Conservation (phyloP, 495 filamentous ascomycete species). For the Hapsidospora chrysogenum region DNA sequence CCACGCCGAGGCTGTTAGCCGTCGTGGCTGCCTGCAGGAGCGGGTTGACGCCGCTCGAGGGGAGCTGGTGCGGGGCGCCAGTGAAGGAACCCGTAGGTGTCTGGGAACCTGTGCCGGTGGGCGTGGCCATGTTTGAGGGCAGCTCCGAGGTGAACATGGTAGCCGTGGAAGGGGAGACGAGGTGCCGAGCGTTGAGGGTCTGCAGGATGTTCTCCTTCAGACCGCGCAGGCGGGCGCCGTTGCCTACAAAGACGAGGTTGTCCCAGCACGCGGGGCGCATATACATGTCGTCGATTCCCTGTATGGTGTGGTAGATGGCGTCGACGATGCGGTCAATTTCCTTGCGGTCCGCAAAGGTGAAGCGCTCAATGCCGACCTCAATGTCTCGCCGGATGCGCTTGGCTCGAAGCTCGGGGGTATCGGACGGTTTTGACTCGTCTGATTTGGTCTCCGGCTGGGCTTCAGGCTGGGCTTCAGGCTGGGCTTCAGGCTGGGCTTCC, state of each 20-base stretch:
- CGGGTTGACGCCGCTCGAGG: conserved; percentile 57
- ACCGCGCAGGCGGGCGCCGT: conserved; percentile 71
- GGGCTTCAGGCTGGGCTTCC: background rate
- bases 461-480: background rate
- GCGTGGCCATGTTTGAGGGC: conserved; percentile 78
- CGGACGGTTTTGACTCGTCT: conserved; percentile 1
- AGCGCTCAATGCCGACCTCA: conserved; percentile 76
- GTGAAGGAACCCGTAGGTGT: conserved; percentile 57
- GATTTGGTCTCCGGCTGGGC: background rate
- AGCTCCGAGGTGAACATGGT: conserved; percentile 97
- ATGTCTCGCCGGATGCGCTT: conserved; percentile 48
- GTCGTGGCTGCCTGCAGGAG: conserved; percentile 86
- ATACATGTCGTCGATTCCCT: conserved; percentile 58
- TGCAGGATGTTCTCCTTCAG: conserved; percentile 72
- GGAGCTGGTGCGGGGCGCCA: conserved; percentile 30
- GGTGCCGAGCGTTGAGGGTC: conserved; percentile 62
- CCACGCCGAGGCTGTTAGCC: conserved; percentile 37
- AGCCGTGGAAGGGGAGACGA: conserved; percentile 75
- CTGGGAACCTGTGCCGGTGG: conserved; percentile 76
- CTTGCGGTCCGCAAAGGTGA: conserved; percentile 56
- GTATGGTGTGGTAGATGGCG: conserved; percentile 65
- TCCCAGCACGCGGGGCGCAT: conserved; percentile 83
- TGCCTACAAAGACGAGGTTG: conserved; percentile 71
- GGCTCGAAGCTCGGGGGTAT: conserved; percentile 16
- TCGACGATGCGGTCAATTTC: conserved; percentile 69